Conservation (phyloP, 176 grass and related monocot genomes). For the Thinopyrum elongatum region DNA sequence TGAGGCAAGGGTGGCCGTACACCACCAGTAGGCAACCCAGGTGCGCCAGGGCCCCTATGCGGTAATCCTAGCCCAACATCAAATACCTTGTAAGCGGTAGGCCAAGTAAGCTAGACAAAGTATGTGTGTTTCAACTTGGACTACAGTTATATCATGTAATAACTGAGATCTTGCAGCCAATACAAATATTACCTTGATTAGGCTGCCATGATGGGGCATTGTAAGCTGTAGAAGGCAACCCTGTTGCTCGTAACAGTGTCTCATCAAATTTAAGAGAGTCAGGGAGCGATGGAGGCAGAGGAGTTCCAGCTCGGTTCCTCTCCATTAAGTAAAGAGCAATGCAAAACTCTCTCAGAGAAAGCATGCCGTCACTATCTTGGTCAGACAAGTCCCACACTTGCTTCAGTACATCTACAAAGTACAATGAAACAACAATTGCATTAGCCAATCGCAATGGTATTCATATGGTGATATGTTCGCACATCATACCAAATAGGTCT, state of each 20-base stretch:
- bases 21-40: slow-evolving; percentile 45
- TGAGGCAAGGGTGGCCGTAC: slow-evolving; percentile 64
- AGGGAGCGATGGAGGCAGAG: slow-evolving; percentile 71
- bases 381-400: slow-evolving; percentile 99
- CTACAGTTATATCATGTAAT: background rate
- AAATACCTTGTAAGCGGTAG: slow-evolving; percentile 27
- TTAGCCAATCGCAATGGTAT: slow-evolving; percentile 19
- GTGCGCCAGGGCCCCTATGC: slow-evolving; percentile 55
- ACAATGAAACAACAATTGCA: slow-evolving; percentile 32
- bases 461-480: background rate
- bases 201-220: slow-evolving; percentile 75
- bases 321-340: slow-evolving; percentile 99
- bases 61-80: slow-evolving; percentile 49
- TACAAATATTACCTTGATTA: slow-evolving; percentile 52
- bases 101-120: slow-evolving; percentile 16
- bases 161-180: slow-evolving; percentile 5
- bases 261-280: slow-evolving; percentile 82
- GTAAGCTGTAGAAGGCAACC: slow-evolving; percentile 82
- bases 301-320: slow-evolving; percentile 74
- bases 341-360: slow-evolving; percentile 97
- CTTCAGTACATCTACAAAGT: slow-evolving; percentile 75
- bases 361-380: slow-evolving; percentile 99
- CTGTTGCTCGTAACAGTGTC: slow-evolving; percentile 65
- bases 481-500: background rate
- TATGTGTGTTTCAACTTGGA: background rate